phyloP scores from a whole-genome alignment of 768 basidiomycete genomes.

The Lentinula boryana region DNA sequence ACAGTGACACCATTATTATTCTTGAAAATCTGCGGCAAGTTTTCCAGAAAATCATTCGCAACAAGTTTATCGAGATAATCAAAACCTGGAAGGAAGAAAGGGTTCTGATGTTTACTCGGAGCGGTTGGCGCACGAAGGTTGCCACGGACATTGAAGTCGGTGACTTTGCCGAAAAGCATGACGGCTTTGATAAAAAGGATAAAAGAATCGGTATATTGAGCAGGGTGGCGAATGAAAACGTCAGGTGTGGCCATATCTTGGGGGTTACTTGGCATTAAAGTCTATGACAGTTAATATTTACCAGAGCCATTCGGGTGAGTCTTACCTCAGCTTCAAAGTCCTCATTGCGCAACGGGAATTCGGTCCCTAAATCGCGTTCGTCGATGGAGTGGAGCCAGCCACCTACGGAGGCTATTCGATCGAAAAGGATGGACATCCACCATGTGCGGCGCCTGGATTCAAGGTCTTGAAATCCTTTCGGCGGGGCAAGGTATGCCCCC shows the following conservation, averaged over 20 bases:
- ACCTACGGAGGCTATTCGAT: constrained; percentile 52
- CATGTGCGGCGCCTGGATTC: constrained; percentile 78
- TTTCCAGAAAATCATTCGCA: constrained; percentile 60
- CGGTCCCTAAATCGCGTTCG: constrained; percentile 80
- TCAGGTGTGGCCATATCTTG: constrained; percentile 62
- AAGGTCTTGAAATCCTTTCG: constrained; percentile 67
- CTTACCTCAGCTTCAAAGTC: constrained; percentile 76
- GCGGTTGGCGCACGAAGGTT: constrained; percentile 62
- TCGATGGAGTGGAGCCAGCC: constrained; percentile 86
- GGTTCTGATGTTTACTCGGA: constrained; percentile 68
- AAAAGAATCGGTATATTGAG: constrained; percentile 78
- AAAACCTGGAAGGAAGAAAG: constrained; percentile 63
- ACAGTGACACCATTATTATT: constrained; percentile 59
- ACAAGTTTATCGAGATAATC: constrained; percentile 65
- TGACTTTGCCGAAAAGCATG: constrained; percentile 82
- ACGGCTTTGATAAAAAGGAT: constrained; percentile 75
- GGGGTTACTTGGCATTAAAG: constrained; percentile 62
- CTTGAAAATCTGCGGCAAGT: constrained; percentile 62
- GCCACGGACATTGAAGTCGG: constrained; percentile 77
- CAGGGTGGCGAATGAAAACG: constrained; percentile 64
- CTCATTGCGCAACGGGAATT: constrained; percentile 66
- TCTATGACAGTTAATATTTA: constrained; percentile 26
- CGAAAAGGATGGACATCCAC: constrained; percentile 90
- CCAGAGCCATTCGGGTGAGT: not conserved
- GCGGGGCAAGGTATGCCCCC: constrained; percentile 75